phyloP scores from a whole-genome alignment of 139 green algal genomes.

The Chlamydomonas schloesseri region DNA sequence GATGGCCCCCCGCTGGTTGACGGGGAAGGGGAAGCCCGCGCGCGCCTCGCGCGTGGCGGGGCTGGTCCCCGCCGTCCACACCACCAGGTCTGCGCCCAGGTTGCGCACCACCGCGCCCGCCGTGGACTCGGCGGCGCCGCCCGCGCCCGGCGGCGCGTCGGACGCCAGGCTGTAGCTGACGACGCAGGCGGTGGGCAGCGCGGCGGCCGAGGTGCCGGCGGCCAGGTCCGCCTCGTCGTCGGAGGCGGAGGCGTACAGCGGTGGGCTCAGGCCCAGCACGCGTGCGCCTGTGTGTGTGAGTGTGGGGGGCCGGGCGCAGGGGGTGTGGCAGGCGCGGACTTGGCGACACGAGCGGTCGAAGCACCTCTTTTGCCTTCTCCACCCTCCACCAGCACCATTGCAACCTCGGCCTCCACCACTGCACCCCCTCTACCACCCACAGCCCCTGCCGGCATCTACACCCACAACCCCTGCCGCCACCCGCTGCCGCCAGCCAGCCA shows the following conservation, averaged over 20 bases:
- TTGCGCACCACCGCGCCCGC: not conserved
- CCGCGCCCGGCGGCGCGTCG: not conserved
- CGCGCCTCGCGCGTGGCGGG: conserved; percentile 63
- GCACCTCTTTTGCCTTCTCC: too few species aligned
- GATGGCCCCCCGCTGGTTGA: conserved; percentile 67
- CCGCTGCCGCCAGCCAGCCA: too few species aligned
- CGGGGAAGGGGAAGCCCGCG: conserved; percentile 78
- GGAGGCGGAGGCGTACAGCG: not conserved
- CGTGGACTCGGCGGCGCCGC: not conserved
- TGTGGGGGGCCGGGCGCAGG: too few species aligned
- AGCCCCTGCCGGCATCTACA: not conserved
- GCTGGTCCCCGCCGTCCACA: conserved; percentile 90
- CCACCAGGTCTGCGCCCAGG: conserved; percentile 81
- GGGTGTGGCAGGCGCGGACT: too few species aligned
- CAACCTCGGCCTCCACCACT: too few species aligned
- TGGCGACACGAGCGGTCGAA: too few species aligned
- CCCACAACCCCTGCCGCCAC: too few species aligned
- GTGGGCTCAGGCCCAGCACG: not conserved
- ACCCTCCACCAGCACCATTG: too few species aligned
- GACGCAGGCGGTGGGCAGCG: conserved; percentile 34
- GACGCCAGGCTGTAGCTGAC: conserved; percentile 7
- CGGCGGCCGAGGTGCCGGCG: not conserved
- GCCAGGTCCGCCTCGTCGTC: not conserved
- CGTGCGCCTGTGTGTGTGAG: too few species aligned
- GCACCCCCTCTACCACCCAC: too few species aligned